Base-by-base conservation (phyloP, 148 eudicot species). In the Beta vulgaris region DNA sequence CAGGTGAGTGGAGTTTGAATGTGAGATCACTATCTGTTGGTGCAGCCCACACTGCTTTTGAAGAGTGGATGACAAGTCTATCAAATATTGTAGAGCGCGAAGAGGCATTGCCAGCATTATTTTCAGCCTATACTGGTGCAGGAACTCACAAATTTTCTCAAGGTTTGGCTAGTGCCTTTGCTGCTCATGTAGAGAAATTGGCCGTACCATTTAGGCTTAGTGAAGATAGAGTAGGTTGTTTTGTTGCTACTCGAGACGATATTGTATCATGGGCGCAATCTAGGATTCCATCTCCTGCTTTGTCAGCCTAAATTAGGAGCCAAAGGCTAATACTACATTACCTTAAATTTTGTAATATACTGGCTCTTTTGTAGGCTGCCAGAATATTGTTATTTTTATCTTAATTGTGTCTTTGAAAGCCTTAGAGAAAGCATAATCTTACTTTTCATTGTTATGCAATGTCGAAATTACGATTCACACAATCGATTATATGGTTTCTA, bases 121-220 rank as follows among this genome's bases (percentile, higher is more conserved):
- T 91, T 59, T 83, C 90, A 4, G 99, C 97, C 10, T 86, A 80
- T 72, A 91, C 99, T 3, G 99, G 99, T 62, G 83, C 98, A n/a
- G 99, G 99, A 69, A 91, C 94, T 21, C 99, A 96, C 59, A 92
- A 91, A 80, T 96, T 82, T 82, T 87, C 99, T 25, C 92, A 89
- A 76, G 98, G 98, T 32, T 69, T 96, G 68, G 88, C 83, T 9
- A 78, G 72, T 80, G 91, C 99, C 21, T 91, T 96, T 64, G 97
- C 85, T 66, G 84, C 90, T 29, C 98, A 90, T 77, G 91, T 87
- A 71, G 78, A 80, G 85, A 82, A 85, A 75, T 80, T 92, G 60
- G 88, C 86, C 13, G 91, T 86, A 9, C 99, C 99, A 2, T 96
- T 96, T 71, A 84, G 71, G 67, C 85, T 71, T 76, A 88, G 93